Percentiles rank a stretch among this genome's conserved stretches.
These are phyloP conservation scores for Coelastrella sp. DNA, from an alignment of 139 green algal genomes.

Conservation along the genomic window DNA sequence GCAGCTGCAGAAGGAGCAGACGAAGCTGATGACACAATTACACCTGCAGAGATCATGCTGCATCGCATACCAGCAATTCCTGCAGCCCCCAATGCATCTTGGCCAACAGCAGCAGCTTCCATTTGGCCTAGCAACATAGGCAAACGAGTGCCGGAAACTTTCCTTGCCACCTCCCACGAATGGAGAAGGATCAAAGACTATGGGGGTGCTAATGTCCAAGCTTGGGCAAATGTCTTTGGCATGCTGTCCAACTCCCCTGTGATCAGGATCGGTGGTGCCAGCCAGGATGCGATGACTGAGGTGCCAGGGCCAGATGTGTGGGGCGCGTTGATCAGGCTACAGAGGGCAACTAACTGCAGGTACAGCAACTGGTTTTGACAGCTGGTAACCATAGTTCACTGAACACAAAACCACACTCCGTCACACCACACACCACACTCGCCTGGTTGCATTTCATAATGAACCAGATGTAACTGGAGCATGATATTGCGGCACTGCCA, in stretches of 20 bases:
- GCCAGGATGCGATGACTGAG: constrained; percentile 46
- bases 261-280: constrained; percentile 41
- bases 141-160: constrained; percentile 10
- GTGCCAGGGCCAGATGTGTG: constrained; percentile 29
- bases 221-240: constrained; percentile 32
- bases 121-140: background rate
- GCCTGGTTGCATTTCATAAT: too few species aligned
- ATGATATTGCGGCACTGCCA: too few species aligned
- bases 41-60: background rate
- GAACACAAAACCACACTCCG: too few species aligned
- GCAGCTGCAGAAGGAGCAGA: background rate
- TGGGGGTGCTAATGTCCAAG: constrained; percentile 7
- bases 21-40: background rate
- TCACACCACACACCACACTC: too few species aligned
- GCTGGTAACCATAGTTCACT: too few species aligned
- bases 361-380: background rate
- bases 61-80: background rate
- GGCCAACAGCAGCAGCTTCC: constrained; percentile 7
- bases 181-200: constrained; percentile 47
- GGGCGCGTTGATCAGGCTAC: constrained; percentile 18
- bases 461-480: too few species aligned
- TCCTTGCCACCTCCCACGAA: constrained; percentile 48
- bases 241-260: constrained; percentile 25
- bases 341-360: constrained; percentile 32
- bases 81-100: background rate